Percentiles rank a stretch among this genome's conserved stretches.
phyloP scores from a whole-genome alignment of 2,329 filamentous ascomycete genomes.

The Bipolaris victoriae region DNA sequence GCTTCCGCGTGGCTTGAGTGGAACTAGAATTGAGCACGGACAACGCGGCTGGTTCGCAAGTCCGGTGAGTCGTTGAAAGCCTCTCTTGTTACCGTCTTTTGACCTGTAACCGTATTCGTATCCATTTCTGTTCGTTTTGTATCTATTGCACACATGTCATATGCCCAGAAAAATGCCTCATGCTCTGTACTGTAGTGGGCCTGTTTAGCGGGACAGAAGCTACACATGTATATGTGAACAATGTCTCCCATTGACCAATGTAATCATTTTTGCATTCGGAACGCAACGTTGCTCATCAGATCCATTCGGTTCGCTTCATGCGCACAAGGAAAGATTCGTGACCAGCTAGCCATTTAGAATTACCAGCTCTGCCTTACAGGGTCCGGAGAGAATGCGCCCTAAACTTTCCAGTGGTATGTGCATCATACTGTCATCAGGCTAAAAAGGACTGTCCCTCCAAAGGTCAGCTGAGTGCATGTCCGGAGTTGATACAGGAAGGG shows the following conservation, averaged over 20 bases:
- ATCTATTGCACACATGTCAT: not conserved
- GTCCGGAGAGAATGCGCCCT: not conserved
- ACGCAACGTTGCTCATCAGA: not conserved
- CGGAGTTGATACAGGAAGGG: not conserved
- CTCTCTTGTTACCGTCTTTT: not conserved
- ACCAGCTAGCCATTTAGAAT: not conserved
- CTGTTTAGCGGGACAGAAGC: not conserved
- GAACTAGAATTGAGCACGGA: not conserved
- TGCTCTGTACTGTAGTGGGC: not conserved
- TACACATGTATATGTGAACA: constrained; percentile 5
- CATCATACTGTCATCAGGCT: constrained; percentile 3
- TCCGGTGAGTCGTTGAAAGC: not conserved
- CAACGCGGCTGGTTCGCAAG: not conserved
- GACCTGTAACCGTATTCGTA: not conserved
- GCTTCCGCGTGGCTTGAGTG: not conserved
- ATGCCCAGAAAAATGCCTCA: not conserved
- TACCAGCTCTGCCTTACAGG: not conserved
- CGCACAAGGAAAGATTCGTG: not conserved
- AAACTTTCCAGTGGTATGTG: not conserved
- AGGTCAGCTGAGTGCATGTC: not conserved
- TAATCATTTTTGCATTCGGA: constrained; percentile 1
- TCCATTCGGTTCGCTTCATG: not conserved
- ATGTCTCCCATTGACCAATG: not conserved
- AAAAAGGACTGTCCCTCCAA: not conserved
- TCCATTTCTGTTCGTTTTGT: not conserved